Evolutionary conservation across 768 basidiomycete genomes (phyloP).

Genomic region (Rossbeevera mucosa): DNA sequence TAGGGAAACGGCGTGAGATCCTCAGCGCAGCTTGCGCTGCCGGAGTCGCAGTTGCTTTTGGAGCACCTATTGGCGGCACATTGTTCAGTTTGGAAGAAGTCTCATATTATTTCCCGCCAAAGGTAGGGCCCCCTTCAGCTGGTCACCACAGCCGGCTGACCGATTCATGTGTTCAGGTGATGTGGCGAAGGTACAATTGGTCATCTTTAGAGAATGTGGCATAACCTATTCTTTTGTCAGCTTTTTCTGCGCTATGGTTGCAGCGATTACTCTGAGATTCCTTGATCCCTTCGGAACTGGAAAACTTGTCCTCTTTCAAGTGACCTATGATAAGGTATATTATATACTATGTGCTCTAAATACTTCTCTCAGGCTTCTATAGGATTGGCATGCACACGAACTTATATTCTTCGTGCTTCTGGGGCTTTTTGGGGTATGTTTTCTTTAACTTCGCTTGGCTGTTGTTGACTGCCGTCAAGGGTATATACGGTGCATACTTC

Average conservation of each 20-base stretch:
- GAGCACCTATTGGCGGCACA: slow-evolving; percentile 92
- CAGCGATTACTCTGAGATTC: slow-evolving; percentile 88
- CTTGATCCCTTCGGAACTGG: slow-evolving; percentile 95
- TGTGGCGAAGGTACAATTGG: slow-evolving; percentile 80
- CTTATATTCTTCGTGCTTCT: slow-evolving; percentile 79
- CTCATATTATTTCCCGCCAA: slow-evolving; percentile 94
- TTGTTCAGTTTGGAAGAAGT: slow-evolving; percentile 94
- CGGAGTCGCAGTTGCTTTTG: slow-evolving; percentile 95
- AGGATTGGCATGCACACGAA: slow-evolving; percentile 95
- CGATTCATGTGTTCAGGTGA: slow-evolving; percentile 45
- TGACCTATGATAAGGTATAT: slow-evolving; percentile 77
- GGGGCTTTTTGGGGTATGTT: slow-evolving; percentile 80
- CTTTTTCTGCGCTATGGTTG: slow-evolving; percentile 98
- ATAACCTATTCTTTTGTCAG: slow-evolving; percentile 38
- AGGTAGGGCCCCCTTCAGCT: slow-evolving; percentile 40
- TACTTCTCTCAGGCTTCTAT: slow-evolving; percentile 6
- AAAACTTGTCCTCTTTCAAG: slow-evolving; percentile 88
- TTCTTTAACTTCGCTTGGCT: neutral
- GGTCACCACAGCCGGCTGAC: neutral
- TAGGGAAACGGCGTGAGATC: slow-evolving; percentile 91
- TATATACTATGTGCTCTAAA: neutral
- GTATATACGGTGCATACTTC: slow-evolving; percentile 91
- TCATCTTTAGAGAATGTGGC: neutral
- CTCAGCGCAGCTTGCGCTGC: slow-evolving; percentile 95
- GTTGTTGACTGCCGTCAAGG: slow-evolving; percentile 42